Base-by-base conservation (phyloP, 805 yeast species). In the Monosporozyma yasuniensis region DNA sequence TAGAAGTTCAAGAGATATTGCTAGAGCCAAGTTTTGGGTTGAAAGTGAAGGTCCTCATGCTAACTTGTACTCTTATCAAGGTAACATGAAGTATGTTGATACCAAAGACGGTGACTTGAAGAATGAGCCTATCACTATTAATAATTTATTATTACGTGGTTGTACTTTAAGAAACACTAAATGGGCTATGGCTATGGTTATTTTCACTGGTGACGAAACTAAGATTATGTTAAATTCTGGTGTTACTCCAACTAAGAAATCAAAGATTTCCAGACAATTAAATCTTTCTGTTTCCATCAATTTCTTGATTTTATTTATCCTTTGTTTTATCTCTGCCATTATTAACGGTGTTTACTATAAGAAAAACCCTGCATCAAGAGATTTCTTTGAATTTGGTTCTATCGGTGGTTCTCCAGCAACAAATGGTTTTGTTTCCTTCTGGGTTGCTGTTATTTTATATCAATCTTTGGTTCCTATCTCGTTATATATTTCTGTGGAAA, bases 31-130 rank as follows among this genome's bases (percentile, higher is more conserved):
- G 54, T 84, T 84, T 56, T 78, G 83, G 77, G 68, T 85, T n/a
- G 87, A 85, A 56, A 78, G 85, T 70, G 93, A 86, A 68, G 91
- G 89, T 7, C 95, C 95, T 14, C 88, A 85, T 64, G 77, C 89
- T 1, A 84, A 84, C 61, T 70, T 86, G 55, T 86, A 86, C 64
- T 75, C 81, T 41, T 86, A 84, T 59, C 86, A 84, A 63, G 95
- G 93, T 55, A 83, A 81, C 56, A 59, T 83, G 54, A 77, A 75
- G 55, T 78, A 75, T 71, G 59, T 69, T 46, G 77, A 76, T 44
- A 48, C 57, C 9, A 52, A 52, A 41, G 59, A 62, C 47, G 58
- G 57, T 30, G 64, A 59, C 46, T 51, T 57, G 48, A 62, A 51
- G 46, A 61, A 80, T 64, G 93, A 85, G 64, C 77, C 90, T 4